Evolutionary conservation across 2,329 filamentous ascomycete genomes (phyloP), one percentile per base, ranked within the genome.

Genomic region (Venturia carpophila): DNA sequence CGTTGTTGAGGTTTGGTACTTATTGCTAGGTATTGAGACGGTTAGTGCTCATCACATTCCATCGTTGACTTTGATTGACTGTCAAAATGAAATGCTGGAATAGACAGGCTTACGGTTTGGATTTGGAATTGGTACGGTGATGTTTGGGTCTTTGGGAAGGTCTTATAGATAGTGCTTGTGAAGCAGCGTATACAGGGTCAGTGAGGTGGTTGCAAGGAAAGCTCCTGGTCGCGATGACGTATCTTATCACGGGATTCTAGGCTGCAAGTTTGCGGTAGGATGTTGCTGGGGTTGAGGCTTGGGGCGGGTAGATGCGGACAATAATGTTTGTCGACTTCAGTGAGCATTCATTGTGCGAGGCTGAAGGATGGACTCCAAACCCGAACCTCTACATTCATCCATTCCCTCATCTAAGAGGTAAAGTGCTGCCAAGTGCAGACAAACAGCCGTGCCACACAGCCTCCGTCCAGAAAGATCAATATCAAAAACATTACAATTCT

Each of bases 251-350:
- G 52, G 19, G 52, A 21, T 21, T 34, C 19, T 19, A 58, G 52
- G 52, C 52, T 58, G 52, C 49, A 55, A 56, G 52, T 56, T 37
- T 56, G 17, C 19, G 49, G 10, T 30, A 30, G 24, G 52, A 58
- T 58, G 27, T 19, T 58, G 30, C 52, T 30, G 52, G 52, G 27
- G 0, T 58, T 37, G 30, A 34, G 52, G 30, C 6, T 19, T 15
- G 52, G 5, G 7, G 19, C 52, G 52, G 30, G 13, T 58, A 58
- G 27, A 37, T 56, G 30, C 52, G 52, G 27, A 7, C 10, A 9
- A 15, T 21, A 2, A 10, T 4, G 19, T 47, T 47, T 6, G 30
- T 47, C 19, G 45, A 24, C 2, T 34, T 47, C 19, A 21, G 19
- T 19, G n/a, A 19, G n/a, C 42, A 45, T 27, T 52, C 9, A 27